Evolutionary conservation across 805 yeast species (phyloP).

Genomic region (Suhomyces kilbournensis): DNA sequence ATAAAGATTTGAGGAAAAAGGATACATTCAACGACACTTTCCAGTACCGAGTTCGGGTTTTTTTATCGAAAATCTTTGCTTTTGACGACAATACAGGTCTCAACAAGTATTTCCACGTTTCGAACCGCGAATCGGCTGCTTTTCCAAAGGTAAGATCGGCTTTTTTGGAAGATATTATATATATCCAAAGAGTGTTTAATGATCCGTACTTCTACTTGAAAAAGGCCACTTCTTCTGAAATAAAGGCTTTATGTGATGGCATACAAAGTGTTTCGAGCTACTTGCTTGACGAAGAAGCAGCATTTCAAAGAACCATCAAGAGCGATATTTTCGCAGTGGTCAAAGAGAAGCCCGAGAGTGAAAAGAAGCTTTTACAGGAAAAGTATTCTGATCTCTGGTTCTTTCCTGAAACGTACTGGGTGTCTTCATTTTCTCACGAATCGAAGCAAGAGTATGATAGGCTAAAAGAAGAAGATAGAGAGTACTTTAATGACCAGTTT

Average conservation of each 20-base stretch:
- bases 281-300: constrained; percentile 29
- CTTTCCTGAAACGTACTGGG: constrained; percentile 38
- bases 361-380: constrained; percentile 12
- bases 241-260: constrained; percentile 21
- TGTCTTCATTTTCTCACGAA: constrained; percentile 24
- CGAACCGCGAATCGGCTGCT: constrained; percentile 26
- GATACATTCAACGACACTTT: constrained; percentile 40
- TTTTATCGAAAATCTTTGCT: constrained; percentile 30
- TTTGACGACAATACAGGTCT: constrained; percentile 46
- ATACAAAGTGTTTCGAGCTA: constrained; percentile 26
- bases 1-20: constrained; percentile 29
- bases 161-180: constrained; percentile 32
- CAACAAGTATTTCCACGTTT: constrained; percentile 35
- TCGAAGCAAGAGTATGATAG: constrained; percentile 12
- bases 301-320: constrained; percentile 12
- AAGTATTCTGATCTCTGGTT: constrained; percentile 21
- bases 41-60: constrained; percentile 34
- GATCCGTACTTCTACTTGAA: constrained; percentile 35
- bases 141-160: constrained; percentile 18
- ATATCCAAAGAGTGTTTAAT: constrained; percentile 27
- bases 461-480: constrained; percentile 21
- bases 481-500: constrained; percentile 22
- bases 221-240: constrained; percentile 15
- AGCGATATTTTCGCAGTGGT: constrained; percentile 16
- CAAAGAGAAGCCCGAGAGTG: constrained; percentile 14